phyloP scores from a whole-genome alignment of 306 rosid genomes.

The Nissolia schottii region DNA sequence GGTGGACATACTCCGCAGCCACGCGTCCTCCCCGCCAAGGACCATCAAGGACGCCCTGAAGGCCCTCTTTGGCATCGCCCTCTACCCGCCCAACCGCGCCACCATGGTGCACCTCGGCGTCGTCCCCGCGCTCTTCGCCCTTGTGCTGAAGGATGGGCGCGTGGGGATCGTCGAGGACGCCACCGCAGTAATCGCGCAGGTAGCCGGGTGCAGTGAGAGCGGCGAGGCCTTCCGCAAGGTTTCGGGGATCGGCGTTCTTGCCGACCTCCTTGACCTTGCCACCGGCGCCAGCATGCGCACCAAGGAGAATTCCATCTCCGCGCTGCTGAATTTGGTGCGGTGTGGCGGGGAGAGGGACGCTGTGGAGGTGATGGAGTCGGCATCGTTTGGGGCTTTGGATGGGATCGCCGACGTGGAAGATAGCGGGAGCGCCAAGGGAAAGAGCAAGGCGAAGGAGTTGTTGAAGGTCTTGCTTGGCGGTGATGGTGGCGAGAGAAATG shows the following conservation, averaged over 20 bases:
- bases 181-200: conserved; percentile 87
- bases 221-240: conserved; percentile 53
- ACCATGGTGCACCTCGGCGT: conserved; percentile 58
- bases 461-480: conserved; percentile 42
- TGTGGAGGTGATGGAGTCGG: conserved; percentile 44
- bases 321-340: conserved; percentile 57
- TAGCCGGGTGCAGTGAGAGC: conserved; percentile 91
- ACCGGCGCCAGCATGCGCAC: conserved; percentile 64
- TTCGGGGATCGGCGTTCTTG: conserved; percentile 52
- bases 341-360: conserved; percentile 54
- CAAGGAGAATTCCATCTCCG: conserved; percentile 77
- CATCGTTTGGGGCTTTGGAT: conserved; percentile 41
- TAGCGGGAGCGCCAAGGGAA: conserved; percentile 50
- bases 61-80: conserved; percentile 76
- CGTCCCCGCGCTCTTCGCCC: conserved; percentile 53
- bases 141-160: conserved; percentile 50
- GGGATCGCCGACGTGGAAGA: conserved; percentile 60
- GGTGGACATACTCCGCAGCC: conserved; percentile 51
- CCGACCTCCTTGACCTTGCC: conserved; percentile 54
- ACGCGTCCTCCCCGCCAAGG: conserved; percentile 46
- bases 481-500: conserved; percentile 13
- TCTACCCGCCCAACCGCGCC: conserved; percentile 53
- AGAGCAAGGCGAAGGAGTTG: conserved; percentile 54
- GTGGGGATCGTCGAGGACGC: conserved; percentile 82
- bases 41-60: conserved; percentile 82